Percentiles rank a stretch among this genome's conserved stretches.
phyloP scores from a whole-genome alignment of 1,284 basidiomycete genomes.

The Cryptococcus sp. region DNA sequence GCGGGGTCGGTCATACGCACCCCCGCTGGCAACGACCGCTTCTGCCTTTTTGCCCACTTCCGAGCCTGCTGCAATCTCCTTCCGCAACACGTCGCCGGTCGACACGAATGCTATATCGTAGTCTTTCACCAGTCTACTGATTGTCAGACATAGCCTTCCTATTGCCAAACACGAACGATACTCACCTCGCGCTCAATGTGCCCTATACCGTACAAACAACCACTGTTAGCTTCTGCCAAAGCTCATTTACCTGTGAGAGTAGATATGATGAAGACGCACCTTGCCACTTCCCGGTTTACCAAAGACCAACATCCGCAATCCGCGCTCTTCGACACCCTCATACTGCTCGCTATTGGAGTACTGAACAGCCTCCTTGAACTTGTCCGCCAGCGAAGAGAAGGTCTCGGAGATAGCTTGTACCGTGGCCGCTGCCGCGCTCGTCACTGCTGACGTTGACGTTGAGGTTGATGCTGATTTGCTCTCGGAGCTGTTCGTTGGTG shows the following conservation, averaged over 20 bases:
- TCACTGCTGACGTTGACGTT: conserved; percentile 5
- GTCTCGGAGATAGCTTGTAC: conserved; percentile 20
- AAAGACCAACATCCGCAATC: conserved; percentile 52
- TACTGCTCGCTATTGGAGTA: conserved; percentile 25
- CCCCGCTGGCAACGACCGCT: conserved; percentile 47
- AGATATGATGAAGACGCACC: conserved; percentile 30
- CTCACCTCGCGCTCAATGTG: conserved; percentile 44
- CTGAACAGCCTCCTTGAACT: conserved; percentile 23
- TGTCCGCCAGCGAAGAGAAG: conserved; percentile 18
- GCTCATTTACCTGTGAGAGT: not conserved
- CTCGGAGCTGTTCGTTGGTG: not conserved
- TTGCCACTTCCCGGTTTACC: conserved; percentile 54
- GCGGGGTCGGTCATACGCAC: conserved; percentile 27
- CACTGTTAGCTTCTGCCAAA: not conserved
- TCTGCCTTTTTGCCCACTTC: conserved; percentile 50
- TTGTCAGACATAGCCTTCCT: not conserved
- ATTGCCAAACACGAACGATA: not conserved
- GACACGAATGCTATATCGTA: conserved; percentile 53
- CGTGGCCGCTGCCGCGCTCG: too few relatives aligned
- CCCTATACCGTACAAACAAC: conserved; percentile 27
- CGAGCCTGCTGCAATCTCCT: conserved; percentile 50
- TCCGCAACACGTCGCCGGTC: conserved; percentile 53
- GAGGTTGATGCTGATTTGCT: conserved; percentile 3
- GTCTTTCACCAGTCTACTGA: conserved; percentile 44
- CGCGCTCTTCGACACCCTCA: conserved; percentile 31